Conservation (phyloP, 139 green algal species). For the Closterium sp. region DNA sequence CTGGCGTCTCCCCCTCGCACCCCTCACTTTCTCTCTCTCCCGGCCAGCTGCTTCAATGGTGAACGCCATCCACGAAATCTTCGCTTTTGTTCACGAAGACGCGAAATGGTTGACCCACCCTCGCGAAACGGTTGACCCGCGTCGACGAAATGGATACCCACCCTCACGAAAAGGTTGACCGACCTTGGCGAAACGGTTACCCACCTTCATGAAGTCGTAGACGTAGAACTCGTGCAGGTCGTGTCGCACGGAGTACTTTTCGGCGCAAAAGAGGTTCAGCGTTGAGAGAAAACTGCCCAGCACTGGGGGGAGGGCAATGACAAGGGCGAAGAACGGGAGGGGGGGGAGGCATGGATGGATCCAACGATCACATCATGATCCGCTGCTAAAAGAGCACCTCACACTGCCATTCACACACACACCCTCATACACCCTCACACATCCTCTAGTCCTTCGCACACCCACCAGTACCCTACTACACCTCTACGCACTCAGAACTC, state of each 20-base stretch:
- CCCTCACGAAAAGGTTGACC: slow-evolving; percentile 72
- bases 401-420: no score
- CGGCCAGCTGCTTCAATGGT: background rate
- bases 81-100: background rate
- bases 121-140: slow-evolving; percentile 2
- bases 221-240: slow-evolving; percentile 51
- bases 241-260: background rate
- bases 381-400: no score
- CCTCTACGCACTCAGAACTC: background rate
- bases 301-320: background rate
- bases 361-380: no score
- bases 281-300: background rate
- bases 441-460: background rate
- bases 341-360: background rate
- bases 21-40: background rate
- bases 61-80: background rate
- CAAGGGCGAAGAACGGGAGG: no score
- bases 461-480: background rate
- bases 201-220: slow-evolving; percentile 88
- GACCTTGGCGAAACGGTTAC: slow-evolving; percentile 1
- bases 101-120: background rate
- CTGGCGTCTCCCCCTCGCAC: no score
- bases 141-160: no score
- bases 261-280: background rate
- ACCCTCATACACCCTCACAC: no score